These are phyloP conservation scores for Chlamydomonas eustigma DNA, from an alignment of 139 green algal genomes.

Conservation along the genomic window DNA sequence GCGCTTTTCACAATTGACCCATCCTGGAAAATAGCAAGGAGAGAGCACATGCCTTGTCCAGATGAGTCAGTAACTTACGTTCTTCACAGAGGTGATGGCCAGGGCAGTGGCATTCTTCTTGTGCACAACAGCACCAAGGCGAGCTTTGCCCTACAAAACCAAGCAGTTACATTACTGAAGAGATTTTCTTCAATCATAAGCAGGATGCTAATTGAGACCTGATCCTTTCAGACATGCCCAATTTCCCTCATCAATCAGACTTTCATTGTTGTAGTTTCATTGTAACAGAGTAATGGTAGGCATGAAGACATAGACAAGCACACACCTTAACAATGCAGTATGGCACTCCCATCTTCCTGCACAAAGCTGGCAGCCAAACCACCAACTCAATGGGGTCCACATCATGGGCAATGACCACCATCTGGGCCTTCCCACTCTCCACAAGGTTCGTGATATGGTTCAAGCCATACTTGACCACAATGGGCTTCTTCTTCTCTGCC, in stretches of 20 bases:
- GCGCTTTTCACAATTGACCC: no score
- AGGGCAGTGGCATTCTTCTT: slow-evolving; percentile 97
- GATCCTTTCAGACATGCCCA: no score
- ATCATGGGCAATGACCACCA: slow-evolving; percentile 98
- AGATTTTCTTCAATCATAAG: no score
- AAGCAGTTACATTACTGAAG: no score
- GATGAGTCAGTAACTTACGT: slow-evolving; percentile 25
- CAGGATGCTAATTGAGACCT: no score
- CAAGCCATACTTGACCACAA: slow-evolving; percentile 99
- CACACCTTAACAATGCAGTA: slow-evolving; percentile 98
- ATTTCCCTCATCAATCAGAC: no score
- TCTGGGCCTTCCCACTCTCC: slow-evolving; percentile 90
- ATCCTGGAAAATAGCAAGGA: neutral
- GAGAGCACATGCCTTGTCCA: neutral
- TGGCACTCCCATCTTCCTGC: slow-evolving; percentile 97
- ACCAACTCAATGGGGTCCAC: slow-evolving; percentile 99
- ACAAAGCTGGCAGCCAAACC: slow-evolving; percentile 97
- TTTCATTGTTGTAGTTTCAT: no score
- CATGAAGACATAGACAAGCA: no score
- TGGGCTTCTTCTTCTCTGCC: slow-evolving; percentile 94
- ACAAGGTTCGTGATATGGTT: slow-evolving; percentile 98
- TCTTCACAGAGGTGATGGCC: slow-evolving; percentile 90
- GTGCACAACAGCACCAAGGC: slow-evolving; percentile 92
- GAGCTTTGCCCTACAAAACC: slow-evolving; percentile 86
- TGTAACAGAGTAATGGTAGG: no score